Evolutionary conservation across 345 rosid species (phyloP).

Genomic region (Bruguiera gymnorhiza): DNA sequence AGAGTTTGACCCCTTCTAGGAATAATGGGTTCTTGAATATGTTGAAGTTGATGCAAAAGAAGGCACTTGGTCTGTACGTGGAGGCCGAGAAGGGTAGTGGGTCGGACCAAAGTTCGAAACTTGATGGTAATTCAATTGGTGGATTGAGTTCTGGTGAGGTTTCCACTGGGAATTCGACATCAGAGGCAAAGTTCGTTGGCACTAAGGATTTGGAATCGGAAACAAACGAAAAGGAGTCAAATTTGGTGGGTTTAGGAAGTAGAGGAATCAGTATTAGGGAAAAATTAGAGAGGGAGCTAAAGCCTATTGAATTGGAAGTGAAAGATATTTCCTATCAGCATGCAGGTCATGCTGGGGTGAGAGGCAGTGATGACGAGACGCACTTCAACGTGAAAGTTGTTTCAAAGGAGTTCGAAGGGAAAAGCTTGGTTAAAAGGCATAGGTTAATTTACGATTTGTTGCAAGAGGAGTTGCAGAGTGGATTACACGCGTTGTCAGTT

Average conservation of each 20-base stretch:
- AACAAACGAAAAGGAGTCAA: conserved; percentile 15
- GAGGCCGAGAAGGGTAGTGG: conserved; percentile 36
- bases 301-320: conserved; percentile 60
- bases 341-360: conserved; percentile 86
- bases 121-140: conserved; percentile 8
- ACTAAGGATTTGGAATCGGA: conserved; percentile 17
- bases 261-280: conserved; percentile 73
- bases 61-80: conserved; percentile 53
- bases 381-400: conserved; percentile 84
- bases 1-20: conserved; percentile 80
- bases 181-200: conserved; percentile 4
- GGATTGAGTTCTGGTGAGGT: conserved; percentile 16
- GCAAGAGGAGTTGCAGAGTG: conserved; percentile 75
- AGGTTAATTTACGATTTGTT: conserved; percentile 67
- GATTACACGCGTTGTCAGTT: conserved; percentile 84
- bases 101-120: conserved; percentile 9
- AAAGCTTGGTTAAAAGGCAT: conserved; percentile 90
- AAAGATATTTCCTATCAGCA: conserved; percentile 92
- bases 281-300: conserved; percentile 64
- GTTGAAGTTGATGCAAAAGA: conserved; percentile 89
- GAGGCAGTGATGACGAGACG: conserved; percentile 76
- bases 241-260: conserved; percentile 41
- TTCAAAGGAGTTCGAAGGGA: conserved; percentile 77
- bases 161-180: conserved; percentile 16
- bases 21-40: conserved; percentile 91